Base-by-base conservation (phyloP, 495 filamentous ascomycete genomes). In the Aspergillus mulundensis region DNA sequence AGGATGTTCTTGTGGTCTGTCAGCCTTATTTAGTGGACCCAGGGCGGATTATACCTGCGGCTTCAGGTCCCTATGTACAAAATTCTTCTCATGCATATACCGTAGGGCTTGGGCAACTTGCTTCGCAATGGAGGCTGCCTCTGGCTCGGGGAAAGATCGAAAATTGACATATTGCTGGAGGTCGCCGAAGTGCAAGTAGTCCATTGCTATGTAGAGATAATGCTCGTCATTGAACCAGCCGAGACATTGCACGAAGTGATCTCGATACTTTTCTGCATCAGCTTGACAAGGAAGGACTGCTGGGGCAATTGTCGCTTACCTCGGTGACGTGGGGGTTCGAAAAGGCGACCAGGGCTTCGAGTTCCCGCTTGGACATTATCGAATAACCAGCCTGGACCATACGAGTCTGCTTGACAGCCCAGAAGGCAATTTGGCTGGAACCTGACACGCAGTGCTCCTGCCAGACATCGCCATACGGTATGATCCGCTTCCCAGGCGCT, bases 141-240 rank as follows among this genome's bases (percentile, higher is more conserved):
- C 45, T 14, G 7, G 18, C 7, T 48, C 45, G 14, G 25, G 45
- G 28, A 48, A 32, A 34, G 45, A 18, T 19, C 16, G 45, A 16
- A 3, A 32, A 14, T 3, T 32, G 16, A 48, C 15, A 32, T 48
- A 48, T 19, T 30, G 25, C 45, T 48, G 45, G 24, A 48, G 45
- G 28, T 48, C 45, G 34, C 45, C 45, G 25, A 48, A 32, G 24
- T 48, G 15, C 24, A 48, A n/a, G n/a, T 34, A 48, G 15, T 48
- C 45, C 45, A 48, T 48, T 4, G 25, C 45, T 30, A 48, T 48
- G 25, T 32, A 48, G 0, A 48, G 24, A 16, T 30, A n/a, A 30
- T 48, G 24, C 14, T 32, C 45, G 15, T 30, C 28, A 15, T 48
- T 15, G 16, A 32, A 48, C 45, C 45, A 48, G 16, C 45, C 45